Percentiles rank a stretch among this genome's conserved stretches.
These are phyloP conservation scores for Melanogaster broomeanus DNA, from an alignment of 768 basidiomycete genomes.

Conservation along the genomic window DNA sequence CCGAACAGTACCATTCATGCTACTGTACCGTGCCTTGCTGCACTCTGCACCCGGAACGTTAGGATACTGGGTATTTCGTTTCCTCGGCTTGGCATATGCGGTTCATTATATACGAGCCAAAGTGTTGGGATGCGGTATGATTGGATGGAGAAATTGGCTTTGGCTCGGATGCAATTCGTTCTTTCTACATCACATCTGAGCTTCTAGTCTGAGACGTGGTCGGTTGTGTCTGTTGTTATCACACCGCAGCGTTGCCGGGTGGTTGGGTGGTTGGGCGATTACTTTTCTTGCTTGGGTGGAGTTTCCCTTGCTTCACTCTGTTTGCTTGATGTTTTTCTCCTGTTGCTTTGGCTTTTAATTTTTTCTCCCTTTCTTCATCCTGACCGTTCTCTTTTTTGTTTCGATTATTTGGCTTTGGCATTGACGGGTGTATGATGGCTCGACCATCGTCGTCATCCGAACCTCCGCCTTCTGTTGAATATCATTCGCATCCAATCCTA, in stretches of 20 bases:
- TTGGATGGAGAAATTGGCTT: not conserved
- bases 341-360: not conserved
- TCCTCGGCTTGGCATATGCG: too few relatives aligned
- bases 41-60: too few relatives aligned
- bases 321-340: not conserved
- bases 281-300: not conserved
- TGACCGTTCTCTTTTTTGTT: constrained; percentile 2
- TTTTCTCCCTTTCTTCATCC: not conserved
- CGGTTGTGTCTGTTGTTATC: not conserved
- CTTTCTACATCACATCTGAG: not conserved
- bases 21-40: too few relatives aligned
- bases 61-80: too few relatives aligned
- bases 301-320: not conserved
- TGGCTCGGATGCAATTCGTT: not conserved
- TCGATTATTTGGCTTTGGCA: not conserved
- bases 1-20: too few relatives aligned
- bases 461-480: not conserved
- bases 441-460: not conserved
- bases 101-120: too few relatives aligned
- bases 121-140: too few relatives aligned
- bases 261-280: not conserved
- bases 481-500: not conserved
- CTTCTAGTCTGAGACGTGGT: constrained; percentile 13
- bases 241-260: not conserved
- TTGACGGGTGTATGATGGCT: constrained; percentile 8